phyloP scores from a whole-genome alignment of 495 filamentous ascomycete genomes.

The Ramalina intermedia region DNA sequence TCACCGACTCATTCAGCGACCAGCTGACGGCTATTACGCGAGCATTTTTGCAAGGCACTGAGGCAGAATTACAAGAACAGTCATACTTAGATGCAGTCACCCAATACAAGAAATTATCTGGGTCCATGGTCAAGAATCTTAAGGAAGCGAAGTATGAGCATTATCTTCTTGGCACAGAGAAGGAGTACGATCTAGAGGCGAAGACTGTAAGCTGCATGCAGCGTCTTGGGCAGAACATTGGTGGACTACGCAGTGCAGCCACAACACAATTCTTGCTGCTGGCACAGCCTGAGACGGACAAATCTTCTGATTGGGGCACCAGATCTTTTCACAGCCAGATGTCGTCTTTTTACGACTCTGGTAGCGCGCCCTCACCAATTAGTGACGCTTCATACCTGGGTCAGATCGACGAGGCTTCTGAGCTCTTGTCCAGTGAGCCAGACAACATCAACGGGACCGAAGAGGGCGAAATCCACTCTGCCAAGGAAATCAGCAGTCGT shows the following conservation, averaged over 20 bases:
- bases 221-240: conserved; percentile 75
- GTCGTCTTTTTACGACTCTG: neutral
- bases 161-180: conserved; percentile 69
- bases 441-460: neutral
- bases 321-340: neutral
- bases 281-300: conserved; percentile 34
- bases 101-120: conserved; percentile 54
- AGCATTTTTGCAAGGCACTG: conserved; percentile 73
- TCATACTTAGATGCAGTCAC: conserved; percentile 52
- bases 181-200: conserved; percentile 64
- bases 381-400: conserved; percentile 25
- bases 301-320: neutral
- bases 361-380: neutral
- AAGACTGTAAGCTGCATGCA: conserved; percentile 75
- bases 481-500: conserved; percentile 6
- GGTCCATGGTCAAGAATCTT: conserved; percentile 62
- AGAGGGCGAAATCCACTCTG: neutral
- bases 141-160: conserved; percentile 85
- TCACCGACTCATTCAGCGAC: conserved; percentile 61
- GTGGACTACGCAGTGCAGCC: conserved; percentile 80
- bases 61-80: conserved; percentile 52
- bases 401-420: conserved; percentile 52
- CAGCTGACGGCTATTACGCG: conserved; percentile 73
- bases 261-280: conserved; percentile 76
- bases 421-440: conserved; percentile 33